Percentiles rank a stretch among this genome's conserved stretches.
Conservation (phyloP, 2,329 filamentous ascomycete genomes). For the Alternaria rosae region DNA sequence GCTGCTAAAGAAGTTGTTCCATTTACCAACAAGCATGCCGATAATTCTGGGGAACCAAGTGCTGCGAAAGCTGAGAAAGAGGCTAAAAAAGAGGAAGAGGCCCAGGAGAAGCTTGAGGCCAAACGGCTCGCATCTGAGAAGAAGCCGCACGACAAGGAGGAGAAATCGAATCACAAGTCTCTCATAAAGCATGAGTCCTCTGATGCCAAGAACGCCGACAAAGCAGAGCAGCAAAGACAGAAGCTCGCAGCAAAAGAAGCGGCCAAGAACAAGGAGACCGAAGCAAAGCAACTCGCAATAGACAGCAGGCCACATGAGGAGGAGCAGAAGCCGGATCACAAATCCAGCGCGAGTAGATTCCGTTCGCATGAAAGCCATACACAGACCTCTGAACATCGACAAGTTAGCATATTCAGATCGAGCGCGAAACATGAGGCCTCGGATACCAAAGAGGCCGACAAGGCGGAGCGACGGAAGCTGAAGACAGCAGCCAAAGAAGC, state of each 20-base stretch:
- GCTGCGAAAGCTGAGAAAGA: neutral
- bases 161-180: neutral
- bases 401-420: neutral
- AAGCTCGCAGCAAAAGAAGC: neutral
- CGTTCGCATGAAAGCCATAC: neutral
- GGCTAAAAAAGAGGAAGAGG: neutral
- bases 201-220: neutral
- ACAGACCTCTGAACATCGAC: neutral
- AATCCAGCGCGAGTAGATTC: neutral
- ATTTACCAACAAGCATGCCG: neutral
- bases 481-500: neutral
- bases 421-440: neutral
- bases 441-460: neutral
- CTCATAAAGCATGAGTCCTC: neutral
- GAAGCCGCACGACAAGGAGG: neutral
- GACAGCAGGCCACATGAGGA: neutral
- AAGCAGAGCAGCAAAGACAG: neutral
- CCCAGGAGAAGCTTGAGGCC: neutral
- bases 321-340: neutral
- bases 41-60: neutral
- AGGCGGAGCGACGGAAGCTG: neutral
- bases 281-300: neutral
- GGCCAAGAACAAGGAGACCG: neutral
- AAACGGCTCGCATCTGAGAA: neutral
- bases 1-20: neutral